These are phyloP conservation scores for Triticum timopheevii DNA, from an alignment of 176 grass and related monocot genomes.

Conservation along the genomic window DNA sequence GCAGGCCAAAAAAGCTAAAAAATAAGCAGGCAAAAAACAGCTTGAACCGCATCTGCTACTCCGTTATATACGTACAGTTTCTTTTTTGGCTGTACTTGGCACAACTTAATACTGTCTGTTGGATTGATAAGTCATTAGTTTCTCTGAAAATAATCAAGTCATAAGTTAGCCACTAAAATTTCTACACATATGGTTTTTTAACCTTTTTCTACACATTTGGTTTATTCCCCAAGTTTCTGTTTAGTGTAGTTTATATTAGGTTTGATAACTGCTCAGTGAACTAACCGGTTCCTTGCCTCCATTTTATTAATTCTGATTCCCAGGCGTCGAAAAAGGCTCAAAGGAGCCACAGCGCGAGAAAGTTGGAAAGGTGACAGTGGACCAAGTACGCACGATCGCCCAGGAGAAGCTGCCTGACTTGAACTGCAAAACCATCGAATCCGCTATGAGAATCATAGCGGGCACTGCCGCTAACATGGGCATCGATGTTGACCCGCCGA, in stretches of 20 bases:
- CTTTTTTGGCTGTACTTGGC: background rate
- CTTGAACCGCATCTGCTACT: too few relatives aligned
- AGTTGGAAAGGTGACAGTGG: slow-evolving; percentile 70
- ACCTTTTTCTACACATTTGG: background rate
- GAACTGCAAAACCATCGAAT: slow-evolving; percentile 85
- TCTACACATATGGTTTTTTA: background rate
- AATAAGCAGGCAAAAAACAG: too few relatives aligned
- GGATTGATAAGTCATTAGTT: background rate
- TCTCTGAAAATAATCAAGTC: background rate
- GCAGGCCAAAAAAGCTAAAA: background rate
- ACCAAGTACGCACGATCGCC: slow-evolving; percentile 77
- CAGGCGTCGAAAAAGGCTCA: slow-evolving; percentile 73
- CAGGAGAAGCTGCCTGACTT: slow-evolving; percentile 83
- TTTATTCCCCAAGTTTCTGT: background rate
- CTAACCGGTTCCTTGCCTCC: slow-evolving; percentile 5
- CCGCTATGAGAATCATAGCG: slow-evolving; percentile 89
- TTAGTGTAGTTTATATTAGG: background rate
- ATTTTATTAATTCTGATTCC: slow-evolving; percentile 38
- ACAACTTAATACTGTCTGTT: background rate
- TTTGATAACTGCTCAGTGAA: background rate
- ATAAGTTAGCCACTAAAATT: background rate
- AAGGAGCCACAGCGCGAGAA: slow-evolving; percentile 65
- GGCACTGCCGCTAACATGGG: slow-evolving; percentile 93
- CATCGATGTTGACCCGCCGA: slow-evolving; percentile 68
- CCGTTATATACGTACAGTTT: too few relatives aligned